phyloP scores from a whole-genome alignment of 208 protist species.

The Trypanosoma vivax region DNA sequence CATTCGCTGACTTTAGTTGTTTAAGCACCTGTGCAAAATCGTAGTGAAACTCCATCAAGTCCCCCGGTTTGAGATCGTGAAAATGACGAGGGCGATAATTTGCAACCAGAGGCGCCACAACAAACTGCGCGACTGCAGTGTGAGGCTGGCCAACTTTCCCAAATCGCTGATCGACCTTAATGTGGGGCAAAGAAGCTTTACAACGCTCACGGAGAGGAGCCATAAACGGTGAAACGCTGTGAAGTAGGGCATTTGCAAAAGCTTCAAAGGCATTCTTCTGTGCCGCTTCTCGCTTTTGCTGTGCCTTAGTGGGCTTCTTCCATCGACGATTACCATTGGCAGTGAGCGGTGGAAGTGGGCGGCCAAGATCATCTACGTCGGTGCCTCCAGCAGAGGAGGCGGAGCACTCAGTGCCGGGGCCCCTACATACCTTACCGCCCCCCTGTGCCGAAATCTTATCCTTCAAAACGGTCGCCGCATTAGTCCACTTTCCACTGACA shows the following conservation, averaged over 20 bases:
- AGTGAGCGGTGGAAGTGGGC: conserved; percentile 41
- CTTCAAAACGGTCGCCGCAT: conserved; percentile 17
- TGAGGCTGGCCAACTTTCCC: conserved; percentile 80
- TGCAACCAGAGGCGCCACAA: conserved; percentile 76
- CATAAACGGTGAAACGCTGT: conserved; percentile 85
- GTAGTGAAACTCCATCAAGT: conserved; percentile 86
- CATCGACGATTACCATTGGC: conserved; percentile 65
- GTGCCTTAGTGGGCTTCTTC: conserved; percentile 78
- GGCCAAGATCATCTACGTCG: conserved; percentile 22
- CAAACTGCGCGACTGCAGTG: conserved; percentile 79
- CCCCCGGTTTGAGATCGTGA: conserved; percentile 79
- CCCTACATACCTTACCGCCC: not conserved
- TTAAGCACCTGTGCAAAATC: conserved; percentile 73
- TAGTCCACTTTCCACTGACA: conserved; percentile 34
- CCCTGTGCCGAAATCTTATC: conserved; percentile 1
- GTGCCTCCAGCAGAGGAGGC: not conserved
- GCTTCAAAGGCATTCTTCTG: conserved; percentile 86
- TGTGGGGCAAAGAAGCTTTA: conserved; percentile 74
- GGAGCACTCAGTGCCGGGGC: not conserved
- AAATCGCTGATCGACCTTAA: conserved; percentile 87
- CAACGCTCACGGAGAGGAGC: conserved; percentile 62
- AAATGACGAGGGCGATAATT: conserved; percentile 86
- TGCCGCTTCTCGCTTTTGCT: conserved; percentile 73
- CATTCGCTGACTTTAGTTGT: conserved; percentile 39
- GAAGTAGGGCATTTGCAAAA: conserved; percentile 78